Base-by-base conservation (phyloP, 169 alveolate species). In the Plasmodium gallinaceum region DNA sequence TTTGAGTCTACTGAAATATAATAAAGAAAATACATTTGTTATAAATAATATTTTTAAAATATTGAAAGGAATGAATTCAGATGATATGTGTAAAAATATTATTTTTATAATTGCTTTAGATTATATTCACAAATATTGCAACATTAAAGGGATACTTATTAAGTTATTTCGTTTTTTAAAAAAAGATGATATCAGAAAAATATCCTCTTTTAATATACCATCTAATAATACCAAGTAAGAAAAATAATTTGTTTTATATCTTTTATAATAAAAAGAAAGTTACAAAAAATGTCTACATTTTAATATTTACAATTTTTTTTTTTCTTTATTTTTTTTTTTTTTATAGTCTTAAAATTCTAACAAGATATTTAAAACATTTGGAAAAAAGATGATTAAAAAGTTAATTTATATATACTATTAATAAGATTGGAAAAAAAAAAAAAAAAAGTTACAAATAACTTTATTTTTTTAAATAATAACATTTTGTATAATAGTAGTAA, bases 61-160 rank as follows among this genome's bases (percentile, higher is more conserved):
- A 39, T 45, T 66, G 18, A 66, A n/a, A 66, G 42, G 42, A 37
- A 66, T 14, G 16, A 24, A 66, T 39, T 12, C 32, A 12, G 18
- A 66, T 12, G 61, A 66, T 5, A 22, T 66, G 5, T 14, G 57
- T 16, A 32, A 45, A 16, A 66, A 66, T 66, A 16, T 42, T 39
- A 39, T 66, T 66, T 66, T 66, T 20, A 45, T 45, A 39, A 39
- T 66, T 39, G 52, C 74, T 16, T 45, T 66, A 16, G 74, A 66
- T 20, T 66, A 66, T 66, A 66, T 66, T 39, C 43, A 39, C 20
- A 16, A 66, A 9, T 39, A 7, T 7, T 39, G 42, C 14, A 66
- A 66, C 16, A 57, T 66, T 9, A 66, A 39, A 7, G 18, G 37
- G 3, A 66, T 66, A 37, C 14, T 42, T 39, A 39, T 39, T 39